Conservation (phyloP, 2,329 filamentous ascomycete species). For the Phoma sp. region DNA sequence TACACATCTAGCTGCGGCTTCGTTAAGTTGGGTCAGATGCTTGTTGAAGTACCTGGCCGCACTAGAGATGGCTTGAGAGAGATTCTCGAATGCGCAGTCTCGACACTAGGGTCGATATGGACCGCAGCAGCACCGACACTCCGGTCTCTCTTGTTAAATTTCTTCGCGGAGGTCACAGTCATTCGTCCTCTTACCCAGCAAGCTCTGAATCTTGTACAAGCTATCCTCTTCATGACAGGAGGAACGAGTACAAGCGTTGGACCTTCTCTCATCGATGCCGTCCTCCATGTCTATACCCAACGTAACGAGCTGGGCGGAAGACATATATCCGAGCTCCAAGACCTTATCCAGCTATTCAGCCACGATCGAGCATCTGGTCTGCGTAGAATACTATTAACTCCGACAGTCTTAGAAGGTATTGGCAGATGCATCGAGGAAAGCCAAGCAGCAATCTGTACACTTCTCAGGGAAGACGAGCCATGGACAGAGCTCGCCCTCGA, state of each 20-base stretch:
- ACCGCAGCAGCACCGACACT: not conserved
- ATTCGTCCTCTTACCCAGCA: slow-evolving; percentile 26
- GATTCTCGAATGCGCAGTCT: slow-evolving; percentile 20
- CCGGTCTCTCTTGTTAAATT: slow-evolving; percentile 9
- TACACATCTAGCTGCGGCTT: slow-evolving; percentile 22
- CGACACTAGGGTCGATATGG: slow-evolving; percentile 18
- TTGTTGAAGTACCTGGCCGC: slow-evolving; percentile 29
- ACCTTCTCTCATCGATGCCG: slow-evolving; percentile 16
- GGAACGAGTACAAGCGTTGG: slow-evolving; percentile 6
- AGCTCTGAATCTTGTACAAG: slow-evolving; percentile 31
- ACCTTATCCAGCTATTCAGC: slow-evolving; percentile 26
- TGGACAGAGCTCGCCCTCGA: slow-evolving; percentile 31
- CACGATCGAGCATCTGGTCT: slow-evolving; percentile 20
- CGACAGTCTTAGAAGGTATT: slow-evolving; percentile 30
- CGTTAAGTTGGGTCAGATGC: slow-evolving; percentile 25
- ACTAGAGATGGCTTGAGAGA: slow-evolving; percentile 25
- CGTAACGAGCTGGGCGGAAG: slow-evolving; percentile 23
- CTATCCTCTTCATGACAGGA: slow-evolving; percentile 19
- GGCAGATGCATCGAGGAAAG: slow-evolving; percentile 33
- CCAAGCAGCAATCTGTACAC: slow-evolving; percentile 22
- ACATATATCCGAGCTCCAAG: slow-evolving; percentile 24
- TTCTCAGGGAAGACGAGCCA: slow-evolving; percentile 20
- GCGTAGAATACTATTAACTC: slow-evolving; percentile 21
- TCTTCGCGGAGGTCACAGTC: slow-evolving; percentile 30
- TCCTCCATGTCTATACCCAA: slow-evolving; percentile 18